Evolutionary conservation across 108 stramenopile species (phyloP), one percentile per base, ranked within the genome.

Genomic region (Fistulifera pelliculosa): DNA sequence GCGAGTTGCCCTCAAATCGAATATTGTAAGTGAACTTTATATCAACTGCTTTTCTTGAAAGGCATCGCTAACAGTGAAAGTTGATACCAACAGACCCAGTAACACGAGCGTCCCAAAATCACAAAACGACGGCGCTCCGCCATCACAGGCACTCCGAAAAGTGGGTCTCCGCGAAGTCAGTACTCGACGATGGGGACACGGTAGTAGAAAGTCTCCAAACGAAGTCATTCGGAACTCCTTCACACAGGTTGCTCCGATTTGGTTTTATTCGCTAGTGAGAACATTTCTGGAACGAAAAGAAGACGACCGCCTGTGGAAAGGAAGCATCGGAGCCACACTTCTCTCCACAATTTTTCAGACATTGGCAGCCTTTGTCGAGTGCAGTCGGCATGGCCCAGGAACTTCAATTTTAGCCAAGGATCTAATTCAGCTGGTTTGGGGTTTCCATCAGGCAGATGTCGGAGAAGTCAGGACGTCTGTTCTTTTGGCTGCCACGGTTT

Each of bases 371-470:
- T 66, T 83, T 53, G 69, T 89, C 6, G 66, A 89, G 47, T 80
- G 74, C 50, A 62, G 79, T 19, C 64, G 74, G 14, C 47, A 57
- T 22, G 41, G 65, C 54, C 71, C 67, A n/a, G n/a, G n/a, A n/a
- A n/a, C n/a, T n/a, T 54, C 51, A 15, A 75, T 81, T 2, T 45
- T 89, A 41, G 87, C 80, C 10, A 60, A 56, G 27, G 87, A 89
- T 74, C 60, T 89, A 56, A 68, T 85, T 41, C 67, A 83, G 4
- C 61, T 89, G 5, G 76, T 73, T 11, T 84, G 76, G 79, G 57
- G 73, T 14, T 85, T 89, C 55, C 74, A 61, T 17, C 55, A 63
- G 52, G 82, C 80, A 21, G 78, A 79, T 49, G 75, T 70, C 50
- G 58, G 73, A 10, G 80, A 84, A 51, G 79, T 88, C n/a, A 52